phyloP scores from a whole-genome alignment of 2,329 filamentous ascomycete species.

The Knufia petricola region DNA sequence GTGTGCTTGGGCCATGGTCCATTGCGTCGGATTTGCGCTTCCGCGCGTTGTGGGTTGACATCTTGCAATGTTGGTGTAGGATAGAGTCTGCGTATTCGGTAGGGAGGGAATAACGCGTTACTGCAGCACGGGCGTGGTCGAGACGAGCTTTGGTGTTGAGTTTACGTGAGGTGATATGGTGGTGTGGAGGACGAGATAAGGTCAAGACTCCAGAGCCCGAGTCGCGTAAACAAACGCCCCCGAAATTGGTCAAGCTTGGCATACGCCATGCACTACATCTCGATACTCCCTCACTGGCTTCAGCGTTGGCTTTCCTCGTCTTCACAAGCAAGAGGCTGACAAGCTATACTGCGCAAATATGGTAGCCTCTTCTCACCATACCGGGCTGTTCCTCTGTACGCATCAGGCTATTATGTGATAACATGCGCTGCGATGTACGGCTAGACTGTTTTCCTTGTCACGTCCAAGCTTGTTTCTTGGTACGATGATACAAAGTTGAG shows the following conservation, averaged over 20 bases:
- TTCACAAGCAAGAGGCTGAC: too few species aligned
- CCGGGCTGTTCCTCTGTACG: too few species aligned
- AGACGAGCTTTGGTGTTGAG: not conserved
- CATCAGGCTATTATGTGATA: too few species aligned
- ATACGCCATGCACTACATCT: not conserved
- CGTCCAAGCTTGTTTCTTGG: too few species aligned
- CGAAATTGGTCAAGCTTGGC: not conserved
- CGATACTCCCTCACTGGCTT: too few species aligned
- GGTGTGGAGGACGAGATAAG: not conserved
- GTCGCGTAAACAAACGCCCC: constrained; percentile 9
- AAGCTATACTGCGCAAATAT: too few species aligned
- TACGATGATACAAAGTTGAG: too few species aligned
- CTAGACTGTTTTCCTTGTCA: too few species aligned
- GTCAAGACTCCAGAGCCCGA: too few species aligned
- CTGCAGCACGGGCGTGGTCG: not conserved
- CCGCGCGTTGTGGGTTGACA: constrained; percentile 28
- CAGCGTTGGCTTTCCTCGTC: too few species aligned
- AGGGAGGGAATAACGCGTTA: not conserved
- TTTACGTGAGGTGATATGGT: not conserved
- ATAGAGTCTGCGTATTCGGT: not conserved
- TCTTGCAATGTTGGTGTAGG: constrained; percentile 15
- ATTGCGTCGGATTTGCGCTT: constrained; percentile 34
- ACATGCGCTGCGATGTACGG: too few species aligned
- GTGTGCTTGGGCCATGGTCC: constrained; percentile 34
- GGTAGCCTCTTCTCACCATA: too few species aligned